phyloP scores from a whole-genome alignment of 1,139 yeast genomes.

The Candida sojae region DNA sequence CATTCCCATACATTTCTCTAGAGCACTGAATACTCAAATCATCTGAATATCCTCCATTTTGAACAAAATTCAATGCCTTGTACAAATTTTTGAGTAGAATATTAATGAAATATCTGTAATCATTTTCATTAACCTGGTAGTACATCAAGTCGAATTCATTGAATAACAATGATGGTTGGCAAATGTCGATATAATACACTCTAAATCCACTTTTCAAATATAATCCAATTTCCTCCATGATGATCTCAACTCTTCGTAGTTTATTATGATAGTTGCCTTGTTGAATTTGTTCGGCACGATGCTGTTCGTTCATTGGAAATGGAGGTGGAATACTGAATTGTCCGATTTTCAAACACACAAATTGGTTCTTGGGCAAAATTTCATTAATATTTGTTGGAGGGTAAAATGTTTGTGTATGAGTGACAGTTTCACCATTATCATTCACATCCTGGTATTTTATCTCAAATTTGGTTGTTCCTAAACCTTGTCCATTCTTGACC shows the following conservation, averaged over 20 bases:
- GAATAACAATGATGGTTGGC: constrained; percentile 44
- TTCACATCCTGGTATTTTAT: constrained; percentile 30
- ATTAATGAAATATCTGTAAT: constrained; percentile 44
- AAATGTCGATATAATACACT: constrained; percentile 58
- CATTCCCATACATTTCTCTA: constrained; percentile 28
- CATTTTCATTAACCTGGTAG: constrained; percentile 44
- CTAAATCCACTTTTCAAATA: constrained; percentile 57
- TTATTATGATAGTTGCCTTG: constrained; percentile 21
- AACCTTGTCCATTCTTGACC: constrained; percentile 54
- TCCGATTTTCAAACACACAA: constrained; percentile 56
- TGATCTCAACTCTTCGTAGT: constrained; percentile 41
- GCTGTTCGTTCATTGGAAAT: neutral
- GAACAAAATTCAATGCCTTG: constrained; percentile 41
- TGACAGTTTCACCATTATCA: constrained; percentile 21
- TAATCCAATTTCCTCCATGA: constrained; percentile 62
- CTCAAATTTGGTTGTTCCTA: constrained; percentile 61
- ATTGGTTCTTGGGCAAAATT: constrained; percentile 53
- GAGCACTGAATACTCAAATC: constrained; percentile 18
- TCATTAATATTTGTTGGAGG: constrained; percentile 63
- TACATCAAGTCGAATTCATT: constrained; percentile 46
- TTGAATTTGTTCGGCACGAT: neutral
- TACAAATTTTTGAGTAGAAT: constrained; percentile 45
- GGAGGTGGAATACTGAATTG: constrained; percentile 33
- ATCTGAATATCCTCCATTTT: constrained; percentile 27
- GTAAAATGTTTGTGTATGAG: constrained; percentile 36